These are phyloP conservation scores for Didymella pinodella DNA, from an alignment of 2,329 filamentous ascomycete genomes.

Conservation along the genomic window DNA sequence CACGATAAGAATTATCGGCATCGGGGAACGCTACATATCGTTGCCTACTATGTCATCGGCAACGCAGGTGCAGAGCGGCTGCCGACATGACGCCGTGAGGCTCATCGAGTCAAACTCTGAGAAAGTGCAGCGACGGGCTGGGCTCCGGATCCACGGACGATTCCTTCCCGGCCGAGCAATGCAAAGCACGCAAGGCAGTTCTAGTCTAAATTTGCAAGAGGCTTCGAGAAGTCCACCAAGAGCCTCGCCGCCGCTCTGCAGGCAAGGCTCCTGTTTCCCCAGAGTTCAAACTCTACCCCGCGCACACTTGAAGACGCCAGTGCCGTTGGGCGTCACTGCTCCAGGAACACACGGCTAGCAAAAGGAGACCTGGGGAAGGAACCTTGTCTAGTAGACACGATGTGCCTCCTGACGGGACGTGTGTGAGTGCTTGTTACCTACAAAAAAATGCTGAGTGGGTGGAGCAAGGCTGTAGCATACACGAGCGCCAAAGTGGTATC, in stretches of 20 bases:
- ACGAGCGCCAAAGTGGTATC: conserved; percentile 37
- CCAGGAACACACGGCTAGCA: conserved; percentile 35
- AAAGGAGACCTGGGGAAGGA: conserved; percentile 17
- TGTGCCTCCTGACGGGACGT: conserved; percentile 37
- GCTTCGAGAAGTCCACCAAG: conserved; percentile 13
- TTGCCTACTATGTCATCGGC: conserved; percentile 19
- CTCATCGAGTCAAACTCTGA: conserved; percentile 28
- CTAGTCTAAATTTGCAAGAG: conserved; percentile 6
- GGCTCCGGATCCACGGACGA: conserved; percentile 1
- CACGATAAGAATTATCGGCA: conserved; percentile 20
- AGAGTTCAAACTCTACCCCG: conserved; percentile 23
- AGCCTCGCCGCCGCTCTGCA: background rate
- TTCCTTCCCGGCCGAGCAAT: conserved; percentile 9
- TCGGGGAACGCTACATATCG: conserved; percentile 22
- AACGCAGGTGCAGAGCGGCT: conserved; percentile 17
- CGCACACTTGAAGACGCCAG: conserved; percentile 16
- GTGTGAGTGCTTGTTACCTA: conserved; percentile 37
- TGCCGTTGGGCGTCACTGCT: conserved; percentile 19
- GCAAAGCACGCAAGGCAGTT: conserved; percentile 16
- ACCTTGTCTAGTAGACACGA: conserved; percentile 30
- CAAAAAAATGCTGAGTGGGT: conserved; percentile 42
- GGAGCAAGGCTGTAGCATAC: conserved; percentile 22
- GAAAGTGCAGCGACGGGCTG: conserved; percentile 5
- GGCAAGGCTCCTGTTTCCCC: conserved; percentile 16
- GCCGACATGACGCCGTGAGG: conserved; percentile 32